Evolutionary conservation across 108 stramenopile genomes (phyloP), one percentile per base, ranked within the genome.

Genomic region (Nitzschia sp.): DNA sequence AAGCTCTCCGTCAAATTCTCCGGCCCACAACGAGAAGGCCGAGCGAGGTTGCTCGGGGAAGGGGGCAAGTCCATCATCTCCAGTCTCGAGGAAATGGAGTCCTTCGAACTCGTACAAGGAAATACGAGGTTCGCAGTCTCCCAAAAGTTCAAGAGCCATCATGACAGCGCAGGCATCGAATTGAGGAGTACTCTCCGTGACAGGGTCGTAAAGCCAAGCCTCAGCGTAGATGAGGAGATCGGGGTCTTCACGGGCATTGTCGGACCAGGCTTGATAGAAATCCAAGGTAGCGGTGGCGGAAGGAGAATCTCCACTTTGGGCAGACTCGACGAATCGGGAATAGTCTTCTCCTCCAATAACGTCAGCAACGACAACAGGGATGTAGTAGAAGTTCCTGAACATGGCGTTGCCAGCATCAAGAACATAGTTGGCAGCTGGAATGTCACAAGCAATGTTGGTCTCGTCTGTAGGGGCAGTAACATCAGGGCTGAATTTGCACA

Each of bases 111-210:
- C 60, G 55, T 37, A 19, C 25, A 63, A 17, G 20, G 26, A n/a
- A 10, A 66, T 40, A 0, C 52, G 43, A 5, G 21, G 29, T 9
- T 46, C 63, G 39, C 17, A 20, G 17, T 66, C 65, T 10, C 15
- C 41, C 14, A 69, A 39, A 3, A 76, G n/a, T 25, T 76, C 55
- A 17, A 76, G 29, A 14, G 41, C 61, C 66, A 76, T 24, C 75
- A 76, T 69, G 40, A 76, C 63, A 26, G 68, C 75, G 12, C 42
- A 22, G 26, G 75, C 39, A 34, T 69, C 75, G 62, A 70, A 76
- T 24, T 67, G 61, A 20, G 75, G 75, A 0, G 75, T 62, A 24
- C 55, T 65, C 43, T 76, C 75, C 12, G 68, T 63, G 2, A 19
- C 59, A 41, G 75, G 75, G 57, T 76, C 68, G 19, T 69, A 76